These are phyloP conservation scores for Jasminum sambac DNA, from an alignment of 257 asterid genomes.

Conservation along the genomic window DNA sequence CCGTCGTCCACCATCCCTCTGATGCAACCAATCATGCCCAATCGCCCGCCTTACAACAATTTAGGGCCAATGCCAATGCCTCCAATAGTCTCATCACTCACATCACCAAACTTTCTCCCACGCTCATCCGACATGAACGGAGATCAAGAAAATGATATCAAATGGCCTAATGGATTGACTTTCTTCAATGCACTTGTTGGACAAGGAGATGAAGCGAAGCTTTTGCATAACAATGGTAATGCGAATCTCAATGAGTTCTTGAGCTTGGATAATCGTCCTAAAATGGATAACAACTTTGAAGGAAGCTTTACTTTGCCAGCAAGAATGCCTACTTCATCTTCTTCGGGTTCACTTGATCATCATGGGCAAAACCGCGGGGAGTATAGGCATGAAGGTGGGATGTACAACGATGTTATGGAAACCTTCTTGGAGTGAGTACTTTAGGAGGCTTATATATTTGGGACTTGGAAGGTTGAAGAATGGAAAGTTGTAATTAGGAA, in stretches of 20 bases:
- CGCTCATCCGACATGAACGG: slow-evolving; percentile 71
- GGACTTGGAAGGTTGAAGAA: slow-evolving; percentile 16
- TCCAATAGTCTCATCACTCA: slow-evolving; percentile 40
- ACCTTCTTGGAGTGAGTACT: slow-evolving; percentile 67
- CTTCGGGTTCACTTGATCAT: slow-evolving; percentile 70
- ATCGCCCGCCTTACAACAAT: slow-evolving; percentile 65
- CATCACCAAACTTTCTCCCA: slow-evolving; percentile 64
- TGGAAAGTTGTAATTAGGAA: slow-evolving; percentile 39
- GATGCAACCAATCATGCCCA: slow-evolving; percentile 57
- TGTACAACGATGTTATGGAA: slow-evolving; percentile 91
- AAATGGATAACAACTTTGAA: slow-evolving; percentile 76
- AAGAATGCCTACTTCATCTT: slow-evolving; percentile 74
- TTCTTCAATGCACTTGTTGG: slow-evolving; percentile 85
- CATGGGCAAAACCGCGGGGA: slow-evolving; percentile 63
- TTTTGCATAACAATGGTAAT: slow-evolving; percentile 39
- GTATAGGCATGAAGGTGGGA: slow-evolving; percentile 64
- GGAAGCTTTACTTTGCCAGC: slow-evolving; percentile 87
- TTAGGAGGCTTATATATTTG: slow-evolving; percentile 14
- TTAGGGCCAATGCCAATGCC: slow-evolving; percentile 80
- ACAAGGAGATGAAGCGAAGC: slow-evolving; percentile 66
- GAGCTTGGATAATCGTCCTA: slow-evolving; percentile 76
- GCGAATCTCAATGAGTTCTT: slow-evolving; percentile 57
- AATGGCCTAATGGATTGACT: slow-evolving; percentile 88
- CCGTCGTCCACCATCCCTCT: slow-evolving; percentile 55
- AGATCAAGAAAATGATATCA: slow-evolving; percentile 76